Conservation (phyloP, 495 filamentous ascomycete genomes). For the Cetradonia linearis region DNA sequence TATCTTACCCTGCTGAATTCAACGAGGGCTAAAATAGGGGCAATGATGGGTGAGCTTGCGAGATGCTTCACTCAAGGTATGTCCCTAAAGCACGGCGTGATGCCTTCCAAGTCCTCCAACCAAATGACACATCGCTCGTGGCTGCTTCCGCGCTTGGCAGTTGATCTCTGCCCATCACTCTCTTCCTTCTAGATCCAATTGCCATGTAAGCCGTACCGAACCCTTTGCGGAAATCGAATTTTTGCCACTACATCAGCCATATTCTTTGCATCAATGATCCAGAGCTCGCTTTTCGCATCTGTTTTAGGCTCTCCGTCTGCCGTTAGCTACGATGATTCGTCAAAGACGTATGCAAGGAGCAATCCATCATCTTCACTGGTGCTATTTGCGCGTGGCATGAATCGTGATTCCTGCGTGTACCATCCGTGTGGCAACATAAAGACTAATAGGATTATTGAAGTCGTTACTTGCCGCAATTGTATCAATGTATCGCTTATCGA, state of each 20-base stretch:
- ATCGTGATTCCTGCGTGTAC: slow-evolving; percentile 56
- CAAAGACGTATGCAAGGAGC: slow-evolving; percentile 52
- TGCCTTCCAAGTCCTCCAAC: slow-evolving; percentile 20
- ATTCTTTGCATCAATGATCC: slow-evolving; percentile 50
- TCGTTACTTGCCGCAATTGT: slow-evolving; percentile 36
- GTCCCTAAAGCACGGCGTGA: no score
- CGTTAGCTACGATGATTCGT: slow-evolving; percentile 42
- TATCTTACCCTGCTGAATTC: no score
- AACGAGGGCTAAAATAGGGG: no score
- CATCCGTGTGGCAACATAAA: slow-evolving; percentile 47
- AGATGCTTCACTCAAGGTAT: no score
- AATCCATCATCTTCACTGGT: slow-evolving; percentile 48
- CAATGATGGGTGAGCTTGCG: no score
- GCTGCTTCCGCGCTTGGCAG: neutral
- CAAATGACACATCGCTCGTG: slow-evolving; percentile 2
- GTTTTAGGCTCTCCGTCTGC: slow-evolving; percentile 32
- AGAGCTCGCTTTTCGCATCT: slow-evolving; percentile 46
- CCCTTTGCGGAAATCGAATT: slow-evolving; percentile 49
- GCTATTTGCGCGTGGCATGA: slow-evolving; percentile 40
- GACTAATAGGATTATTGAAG: slow-evolving; percentile 42
- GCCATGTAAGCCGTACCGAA: slow-evolving; percentile 59
- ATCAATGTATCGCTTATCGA: slow-evolving; percentile 41
- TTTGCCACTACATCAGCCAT: slow-evolving; percentile 47
- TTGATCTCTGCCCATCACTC: slow-evolving; percentile 35
- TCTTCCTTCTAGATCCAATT: slow-evolving; percentile 52